Percentiles rank a stretch among this genome's conserved stretches.
Evolutionary conservation across 176 grass and related monocot genomes (phyloP).

Genomic region (Oryza longistaminata): DNA sequence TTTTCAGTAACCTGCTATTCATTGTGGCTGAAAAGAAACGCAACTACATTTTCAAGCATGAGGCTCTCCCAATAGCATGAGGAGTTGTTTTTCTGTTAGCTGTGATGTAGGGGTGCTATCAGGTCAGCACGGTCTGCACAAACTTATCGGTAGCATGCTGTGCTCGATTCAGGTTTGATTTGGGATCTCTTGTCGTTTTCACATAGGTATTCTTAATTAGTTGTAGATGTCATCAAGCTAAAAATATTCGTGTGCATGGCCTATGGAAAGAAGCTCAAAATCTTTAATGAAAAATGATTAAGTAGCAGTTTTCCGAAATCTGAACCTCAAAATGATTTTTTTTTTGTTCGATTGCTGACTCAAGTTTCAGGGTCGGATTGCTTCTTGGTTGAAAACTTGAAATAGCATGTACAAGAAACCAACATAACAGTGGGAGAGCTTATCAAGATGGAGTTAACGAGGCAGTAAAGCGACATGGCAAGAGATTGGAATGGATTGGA

Average conservation of each 20-base stretch:
- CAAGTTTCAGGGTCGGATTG: no score
- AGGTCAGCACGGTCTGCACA: conserved; percentile 28
- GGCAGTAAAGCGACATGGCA: no score
- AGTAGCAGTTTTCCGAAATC: not conserved
- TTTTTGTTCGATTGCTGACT: no score
- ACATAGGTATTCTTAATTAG: not conserved
- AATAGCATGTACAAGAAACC: no score
- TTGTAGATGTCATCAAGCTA: conserved; percentile 1
- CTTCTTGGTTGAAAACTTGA: no score
- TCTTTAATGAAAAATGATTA: not conserved
- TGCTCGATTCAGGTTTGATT: conserved; percentile 37
- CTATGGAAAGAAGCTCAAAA: not conserved
- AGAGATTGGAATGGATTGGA: not conserved
- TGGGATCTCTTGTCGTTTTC: conserved; percentile 23
- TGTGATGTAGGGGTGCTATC: conserved; percentile 25
- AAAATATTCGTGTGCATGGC: not conserved
- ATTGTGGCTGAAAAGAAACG: not conserved
- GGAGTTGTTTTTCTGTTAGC: conserved; percentile 5
- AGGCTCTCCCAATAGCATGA: not conserved
- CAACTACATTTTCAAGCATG: not conserved
- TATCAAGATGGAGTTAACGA: not conserved
- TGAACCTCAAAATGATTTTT: not conserved
- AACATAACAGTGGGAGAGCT: no score
- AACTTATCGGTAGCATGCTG: conserved; percentile 24
- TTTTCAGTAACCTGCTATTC: not conserved